Conservation (phyloP, 306 rosid genomes). For the Sicyos baderoa region DNA sequence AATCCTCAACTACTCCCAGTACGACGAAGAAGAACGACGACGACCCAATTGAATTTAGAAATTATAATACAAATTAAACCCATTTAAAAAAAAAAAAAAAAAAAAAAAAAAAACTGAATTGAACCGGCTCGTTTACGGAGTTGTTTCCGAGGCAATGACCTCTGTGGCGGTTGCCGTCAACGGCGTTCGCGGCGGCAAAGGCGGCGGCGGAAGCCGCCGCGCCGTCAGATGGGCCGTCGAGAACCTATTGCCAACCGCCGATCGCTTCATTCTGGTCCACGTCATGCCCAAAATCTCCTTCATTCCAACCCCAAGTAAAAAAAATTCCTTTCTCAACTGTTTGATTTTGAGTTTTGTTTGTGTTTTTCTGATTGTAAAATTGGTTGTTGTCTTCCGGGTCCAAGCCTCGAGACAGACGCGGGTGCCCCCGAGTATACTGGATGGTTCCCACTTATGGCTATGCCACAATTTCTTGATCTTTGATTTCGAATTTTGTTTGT, state of each 20-base stretch:
- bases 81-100: neutral
- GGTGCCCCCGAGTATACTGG: too few species aligned
- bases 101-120: neutral
- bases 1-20: neutral
- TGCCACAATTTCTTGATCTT: too few species aligned
- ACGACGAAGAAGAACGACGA: neutral
- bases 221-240: constrained; percentile 74
- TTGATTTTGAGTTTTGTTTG: too few species aligned
- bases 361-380: too few species aligned
- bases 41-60: neutral
- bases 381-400: too few species aligned
- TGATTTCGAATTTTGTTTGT: too few species aligned
- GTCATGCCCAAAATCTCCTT: constrained; percentile 69
- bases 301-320: constrained; percentile 59
- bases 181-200: constrained; percentile 32
- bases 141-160: constrained; percentile 24
- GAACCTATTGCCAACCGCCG: constrained; percentile 58
- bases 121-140: neutral
- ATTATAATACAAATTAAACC: neutral
- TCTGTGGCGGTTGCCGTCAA: constrained; percentile 73
- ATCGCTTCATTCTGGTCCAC: constrained; percentile 71
- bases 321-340: neutral
- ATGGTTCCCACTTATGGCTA: too few species aligned
- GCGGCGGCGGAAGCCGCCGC: constrained; percentile 56
- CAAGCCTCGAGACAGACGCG: too few species aligned